Base-by-base conservation (phyloP, 108 stramenopile genomes). In the Heterococcus sp. region DNA sequence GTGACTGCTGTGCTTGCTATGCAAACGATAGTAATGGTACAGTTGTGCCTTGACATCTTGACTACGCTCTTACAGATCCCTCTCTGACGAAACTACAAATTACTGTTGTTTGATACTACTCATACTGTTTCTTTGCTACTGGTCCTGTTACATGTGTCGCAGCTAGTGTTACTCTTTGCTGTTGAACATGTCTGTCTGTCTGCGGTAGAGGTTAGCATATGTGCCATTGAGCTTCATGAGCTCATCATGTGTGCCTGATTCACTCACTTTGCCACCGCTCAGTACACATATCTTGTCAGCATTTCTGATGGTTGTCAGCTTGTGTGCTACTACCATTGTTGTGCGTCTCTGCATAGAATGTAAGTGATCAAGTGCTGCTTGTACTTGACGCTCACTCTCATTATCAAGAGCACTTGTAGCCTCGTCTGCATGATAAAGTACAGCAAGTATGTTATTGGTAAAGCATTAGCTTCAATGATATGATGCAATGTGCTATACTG, bases 211-310 rank as follows among this genome's bases (percentile, higher is more conserved):
- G 72, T 80, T 80, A 28, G 37, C 72, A 72, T 80, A 80, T 2
- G 72, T 66, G 78, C 78, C 46, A 8, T 8, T 8, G 14, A 58
- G 46, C 46, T 71, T 65, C 69, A 80, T 71, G 32, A 80, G 78
- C 66, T 92, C 88, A 3, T 89, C 88, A 88, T 95, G 95, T 1
- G 81, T 87, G 0, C 96, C 96, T 3, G 88, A 70, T 85, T 95
- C 94, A n/a, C 87, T 83, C 32, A 95, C 75, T 27, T 77, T 65
- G 37, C 93, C 93, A 38, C 92, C 83, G 38, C 94, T 92, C 30
- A 97, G 72, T 3, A 95, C 93, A 1, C 92, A 94, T 75, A 96
- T 96, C 71, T 90, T 89, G 81, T 93, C 86, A 2, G 93, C 93
- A 74, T 88, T 75, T 26, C 82, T 78, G 75, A 97, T 92, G 1